Conservation (phyloP, 1,139 yeast genomes). For the Hansenula lynferdii region DNA sequence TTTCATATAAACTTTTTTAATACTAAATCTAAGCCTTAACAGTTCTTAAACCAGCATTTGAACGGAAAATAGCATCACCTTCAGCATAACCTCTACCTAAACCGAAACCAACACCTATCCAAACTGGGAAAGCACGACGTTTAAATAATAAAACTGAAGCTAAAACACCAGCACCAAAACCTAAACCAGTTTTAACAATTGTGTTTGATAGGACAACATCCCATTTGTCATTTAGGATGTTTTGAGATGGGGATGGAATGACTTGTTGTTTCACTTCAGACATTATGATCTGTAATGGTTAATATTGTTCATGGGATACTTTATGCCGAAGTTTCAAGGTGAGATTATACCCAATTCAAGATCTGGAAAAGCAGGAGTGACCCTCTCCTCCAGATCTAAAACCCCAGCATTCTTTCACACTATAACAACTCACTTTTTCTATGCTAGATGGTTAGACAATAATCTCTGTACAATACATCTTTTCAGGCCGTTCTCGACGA, state of each 20-base stretch:
- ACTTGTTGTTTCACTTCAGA: conserved; percentile 23
- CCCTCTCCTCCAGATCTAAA: too few species aligned
- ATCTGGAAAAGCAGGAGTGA: too few species aligned
- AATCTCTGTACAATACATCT: too few species aligned
- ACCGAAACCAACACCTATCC: conserved; percentile 96
- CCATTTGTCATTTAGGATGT: conserved; percentile 86
- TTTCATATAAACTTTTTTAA: too few species aligned
- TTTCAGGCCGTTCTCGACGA: conserved; percentile 1
- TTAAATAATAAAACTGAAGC: conserved; percentile 88
- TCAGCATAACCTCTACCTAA: conserved; percentile 97
- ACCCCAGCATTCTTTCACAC: too few species aligned
- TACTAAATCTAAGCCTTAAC: conserved; percentile 60
- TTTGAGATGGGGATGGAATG: conserved; percentile 51
- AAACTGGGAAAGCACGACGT: conserved; percentile 95
- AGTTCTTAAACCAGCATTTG: conserved; percentile 68
- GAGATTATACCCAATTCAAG: too few species aligned
- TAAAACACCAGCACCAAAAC: conserved; percentile 94
- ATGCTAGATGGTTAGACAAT: too few species aligned
- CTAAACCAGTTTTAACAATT: conserved; percentile 93
- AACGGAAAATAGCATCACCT: conserved; percentile 95
- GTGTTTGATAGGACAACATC: conserved; percentile 94
- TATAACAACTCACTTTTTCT: background rate
- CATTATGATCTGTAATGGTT: too few species aligned
- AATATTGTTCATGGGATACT: too few species aligned
- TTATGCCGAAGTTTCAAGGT: too few species aligned